A percentile compares a stretch with the other conserved stretches of the same genome.
Conservation (phyloP, 1,284 basidiomycete species). For the Irpex sp. region DNA sequence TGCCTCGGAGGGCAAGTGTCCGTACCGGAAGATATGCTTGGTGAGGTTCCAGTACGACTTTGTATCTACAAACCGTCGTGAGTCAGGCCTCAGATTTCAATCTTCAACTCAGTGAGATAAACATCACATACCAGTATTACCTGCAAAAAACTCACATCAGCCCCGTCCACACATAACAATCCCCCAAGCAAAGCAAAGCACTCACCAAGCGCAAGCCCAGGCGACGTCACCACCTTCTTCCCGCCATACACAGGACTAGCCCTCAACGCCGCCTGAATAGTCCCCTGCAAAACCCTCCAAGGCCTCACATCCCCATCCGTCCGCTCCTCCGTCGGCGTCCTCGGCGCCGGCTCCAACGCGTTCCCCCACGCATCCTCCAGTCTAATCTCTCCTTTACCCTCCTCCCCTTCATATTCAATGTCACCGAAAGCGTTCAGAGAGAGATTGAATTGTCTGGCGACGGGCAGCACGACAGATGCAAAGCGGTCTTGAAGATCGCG, state of each 20-base stretch:
- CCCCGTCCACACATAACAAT: too few relatives aligned
- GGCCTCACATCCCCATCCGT: conserved; percentile 30
- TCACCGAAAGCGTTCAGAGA: conserved; percentile 48
- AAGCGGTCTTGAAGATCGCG: conserved; percentile 38
- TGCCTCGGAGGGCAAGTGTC: conserved; percentile 23
- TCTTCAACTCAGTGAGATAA: too few relatives aligned
- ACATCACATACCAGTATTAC: conserved; percentile 7
- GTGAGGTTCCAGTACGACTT: conserved; percentile 40
- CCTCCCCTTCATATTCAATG: conserved; percentile 17
- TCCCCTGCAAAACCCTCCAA: conserved; percentile 47
- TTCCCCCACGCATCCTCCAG: conserved; percentile 39
- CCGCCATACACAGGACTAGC: conserved; percentile 29
- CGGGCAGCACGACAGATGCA: conserved; percentile 33
- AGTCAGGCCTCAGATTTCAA: too few relatives aligned
- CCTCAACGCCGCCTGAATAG: conserved; percentile 27
- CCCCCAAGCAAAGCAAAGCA: background rate
- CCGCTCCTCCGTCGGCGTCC: conserved; percentile 36
- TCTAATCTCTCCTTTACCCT: conserved; percentile 26
- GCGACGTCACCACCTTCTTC: conserved; percentile 3
- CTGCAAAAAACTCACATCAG: background rate
- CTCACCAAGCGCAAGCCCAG: conserved; percentile 1
- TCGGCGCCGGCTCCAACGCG: conserved; percentile 53
- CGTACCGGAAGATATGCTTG: conserved; percentile 39
- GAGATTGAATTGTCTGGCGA: conserved; percentile 47
- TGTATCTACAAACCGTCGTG: conserved; percentile 29